Evolutionary conservation across 202 grass and related monocot species (phyloP).

Genomic region (Brachypodium distachyon): DNA sequence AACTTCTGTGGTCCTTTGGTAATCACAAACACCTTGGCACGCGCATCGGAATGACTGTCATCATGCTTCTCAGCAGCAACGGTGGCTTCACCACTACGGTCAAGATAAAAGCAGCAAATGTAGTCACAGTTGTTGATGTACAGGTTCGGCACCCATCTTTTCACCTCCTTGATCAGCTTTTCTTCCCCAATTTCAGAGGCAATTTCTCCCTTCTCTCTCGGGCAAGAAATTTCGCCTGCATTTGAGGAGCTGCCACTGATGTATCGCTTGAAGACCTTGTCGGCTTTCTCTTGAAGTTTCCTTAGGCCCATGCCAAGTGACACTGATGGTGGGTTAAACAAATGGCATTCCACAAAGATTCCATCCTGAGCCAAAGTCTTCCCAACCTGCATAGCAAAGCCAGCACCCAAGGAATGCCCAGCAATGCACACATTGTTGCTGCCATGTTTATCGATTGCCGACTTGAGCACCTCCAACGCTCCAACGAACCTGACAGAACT

Average conservation of each 20-base stretch:
- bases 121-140: slow-evolving; percentile 61
- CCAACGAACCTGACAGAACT: slow-evolving; percentile 65
- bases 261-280: slow-evolving; percentile 23
- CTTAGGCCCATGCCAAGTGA: slow-evolving; percentile 46
- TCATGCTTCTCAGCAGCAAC: slow-evolving; percentile 15
- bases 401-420: slow-evolving; percentile 58
- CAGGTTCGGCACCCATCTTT: slow-evolving; percentile 64
- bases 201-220: neutral
- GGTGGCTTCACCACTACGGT: slow-evolving; percentile 25
- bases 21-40: slow-evolving; percentile 38
- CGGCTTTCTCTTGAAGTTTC: slow-evolving; percentile 41
- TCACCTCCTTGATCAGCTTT: slow-evolving; percentile 36
- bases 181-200: slow-evolving; percentile 6
- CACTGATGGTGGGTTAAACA: slow-evolving; percentile 76
- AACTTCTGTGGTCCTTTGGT: slow-evolving; percentile 51
- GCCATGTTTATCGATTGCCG: slow-evolving; percentile 33
- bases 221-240: neutral
- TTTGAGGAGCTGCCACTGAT: slow-evolving; percentile 9
- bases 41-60: neutral
- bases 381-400: slow-evolving; percentile 58
- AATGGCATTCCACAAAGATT: slow-evolving; percentile 59
- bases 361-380: slow-evolving; percentile 54
- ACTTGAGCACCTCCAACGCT: slow-evolving; percentile 41
- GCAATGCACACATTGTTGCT: slow-evolving; percentile 47
- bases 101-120: slow-evolving; percentile 65